A percentile compares a stretch with the other conserved stretches of the same genome.
phyloP scores from a whole-genome alignment of 2,329 filamentous ascomycete species.

The Pseudocercospora musae region DNA sequence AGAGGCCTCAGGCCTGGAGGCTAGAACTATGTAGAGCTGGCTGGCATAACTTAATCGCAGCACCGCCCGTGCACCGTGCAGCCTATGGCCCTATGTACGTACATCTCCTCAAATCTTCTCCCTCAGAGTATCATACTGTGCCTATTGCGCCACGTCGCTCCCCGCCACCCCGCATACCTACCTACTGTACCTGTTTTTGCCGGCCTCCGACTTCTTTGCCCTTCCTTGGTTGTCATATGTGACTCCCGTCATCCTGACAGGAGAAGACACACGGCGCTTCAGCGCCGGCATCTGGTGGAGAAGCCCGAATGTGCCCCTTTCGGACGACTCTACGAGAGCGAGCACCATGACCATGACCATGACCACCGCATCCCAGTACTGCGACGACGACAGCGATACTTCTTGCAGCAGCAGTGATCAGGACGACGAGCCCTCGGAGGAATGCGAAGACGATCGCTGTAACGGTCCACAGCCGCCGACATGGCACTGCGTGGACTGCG shows the following conservation, averaged over 20 bases:
- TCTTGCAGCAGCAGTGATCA: slow-evolving; percentile 13
- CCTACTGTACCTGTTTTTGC: background rate
- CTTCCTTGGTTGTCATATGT: background rate
- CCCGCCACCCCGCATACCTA: no score
- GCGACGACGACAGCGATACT: slow-evolving; percentile 11
- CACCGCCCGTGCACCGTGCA: slow-evolving; percentile 2
- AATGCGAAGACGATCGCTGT: slow-evolving; percentile 35
- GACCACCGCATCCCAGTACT: slow-evolving; percentile 2
- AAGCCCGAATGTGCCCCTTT: slow-evolving; percentile 2
- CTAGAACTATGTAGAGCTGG: background rate
- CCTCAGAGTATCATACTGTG: no score
- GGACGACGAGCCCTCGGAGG: slow-evolving; percentile 25
- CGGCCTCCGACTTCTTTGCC: background rate
- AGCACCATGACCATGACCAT: background rate
- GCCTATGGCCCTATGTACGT: no score
- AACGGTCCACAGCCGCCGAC: slow-evolving; percentile 25
- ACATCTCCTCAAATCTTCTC: background rate
- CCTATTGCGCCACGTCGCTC: background rate
- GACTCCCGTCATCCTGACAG: background rate
- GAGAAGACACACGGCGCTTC: background rate
- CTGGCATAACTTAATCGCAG: background rate
- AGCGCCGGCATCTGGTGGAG: slow-evolving; percentile 2
- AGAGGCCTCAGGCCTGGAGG: no score
- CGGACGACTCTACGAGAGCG: background rate
- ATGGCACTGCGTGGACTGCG: slow-evolving; percentile 36